Percentiles rank a stretch among this genome's conserved stretches.
Evolutionary conservation across 441 rosid species (phyloP).

Genomic region (Syzygium malaccense): DNA sequence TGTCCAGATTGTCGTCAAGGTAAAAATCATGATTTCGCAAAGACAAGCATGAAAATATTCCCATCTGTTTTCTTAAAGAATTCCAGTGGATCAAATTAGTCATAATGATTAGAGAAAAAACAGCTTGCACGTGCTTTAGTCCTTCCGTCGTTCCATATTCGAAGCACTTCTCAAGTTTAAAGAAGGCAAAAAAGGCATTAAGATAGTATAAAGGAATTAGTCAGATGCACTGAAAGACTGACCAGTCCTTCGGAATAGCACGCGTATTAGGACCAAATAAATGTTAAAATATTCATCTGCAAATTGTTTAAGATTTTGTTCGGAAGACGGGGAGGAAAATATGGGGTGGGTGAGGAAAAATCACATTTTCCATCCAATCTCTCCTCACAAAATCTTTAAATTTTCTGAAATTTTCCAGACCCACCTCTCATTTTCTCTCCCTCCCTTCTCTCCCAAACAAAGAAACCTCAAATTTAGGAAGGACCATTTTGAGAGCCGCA

Average conservation of each 20-base stretch:
- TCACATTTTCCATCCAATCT: neutral
- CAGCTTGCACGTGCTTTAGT: neutral
- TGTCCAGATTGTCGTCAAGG: conserved; percentile 45
- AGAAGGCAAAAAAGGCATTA: neutral
- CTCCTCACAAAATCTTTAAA: neutral
- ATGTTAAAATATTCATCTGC: neutral
- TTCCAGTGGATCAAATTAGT: neutral
- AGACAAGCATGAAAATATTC: neutral
- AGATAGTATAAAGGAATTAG: neutral
- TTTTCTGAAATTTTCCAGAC: neutral
- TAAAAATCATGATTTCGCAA: neutral
- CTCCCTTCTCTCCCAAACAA: neutral
- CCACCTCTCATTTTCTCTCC: neutral
- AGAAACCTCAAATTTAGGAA: neutral
- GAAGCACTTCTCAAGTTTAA: neutral
- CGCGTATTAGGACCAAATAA: neutral
- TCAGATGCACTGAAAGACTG: neutral
- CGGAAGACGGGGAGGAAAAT: neutral
- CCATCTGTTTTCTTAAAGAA: neutral
- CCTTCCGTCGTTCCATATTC: neutral
- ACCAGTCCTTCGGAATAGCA: neutral
- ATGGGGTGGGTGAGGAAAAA: neutral
- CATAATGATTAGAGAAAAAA: neutral
- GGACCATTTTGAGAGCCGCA: neutral
- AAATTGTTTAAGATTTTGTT: neutral